A percentile compares a stretch with the other conserved stretches of the same genome.
Evolutionary conservation across 805 yeast species (phyloP).

Genomic region (Candida pini): DNA sequence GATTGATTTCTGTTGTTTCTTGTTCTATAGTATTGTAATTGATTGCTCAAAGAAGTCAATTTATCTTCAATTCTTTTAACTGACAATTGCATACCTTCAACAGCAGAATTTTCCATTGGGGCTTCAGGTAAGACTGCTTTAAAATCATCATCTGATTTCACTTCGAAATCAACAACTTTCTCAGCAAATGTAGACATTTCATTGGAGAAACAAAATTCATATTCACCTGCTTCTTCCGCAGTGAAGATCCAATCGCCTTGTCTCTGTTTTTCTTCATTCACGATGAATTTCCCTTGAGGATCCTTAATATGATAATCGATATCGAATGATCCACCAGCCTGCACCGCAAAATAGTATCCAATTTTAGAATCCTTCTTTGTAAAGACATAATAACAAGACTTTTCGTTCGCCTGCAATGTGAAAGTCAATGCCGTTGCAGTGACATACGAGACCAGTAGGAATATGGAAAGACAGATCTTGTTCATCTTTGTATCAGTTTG

Average conservation of each 20-base stretch:
- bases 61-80: constrained; percentile 56
- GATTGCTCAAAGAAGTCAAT: constrained; percentile 48
- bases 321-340: constrained; percentile 74
- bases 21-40: constrained; percentile 77
- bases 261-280: constrained; percentile 54
- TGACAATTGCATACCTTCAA: constrained; percentile 48
- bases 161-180: constrained; percentile 80
- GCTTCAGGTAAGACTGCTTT: constrained; percentile 59
- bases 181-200: constrained; percentile 78
- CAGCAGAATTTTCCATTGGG: constrained; percentile 50
- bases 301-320: constrained; percentile 61
- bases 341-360: constrained; percentile 79
- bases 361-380: constrained; percentile 57
- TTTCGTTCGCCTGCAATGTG: constrained; percentile 68
- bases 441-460: constrained; percentile 12
- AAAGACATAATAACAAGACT: constrained; percentile 65
- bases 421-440: constrained; percentile 62
- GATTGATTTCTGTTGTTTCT: constrained; percentile 90
- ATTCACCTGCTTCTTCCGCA: constrained; percentile 69
- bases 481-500: too few species aligned
- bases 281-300: constrained; percentile 51
- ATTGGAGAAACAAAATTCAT: constrained; percentile 80
- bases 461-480: constrained; percentile 5
- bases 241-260: constrained; percentile 76
- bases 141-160: constrained; percentile 50